Base-by-base conservation (phyloP, 2,329 filamentous ascomycete genomes). In the Fusarium phyllophilum region DNA sequence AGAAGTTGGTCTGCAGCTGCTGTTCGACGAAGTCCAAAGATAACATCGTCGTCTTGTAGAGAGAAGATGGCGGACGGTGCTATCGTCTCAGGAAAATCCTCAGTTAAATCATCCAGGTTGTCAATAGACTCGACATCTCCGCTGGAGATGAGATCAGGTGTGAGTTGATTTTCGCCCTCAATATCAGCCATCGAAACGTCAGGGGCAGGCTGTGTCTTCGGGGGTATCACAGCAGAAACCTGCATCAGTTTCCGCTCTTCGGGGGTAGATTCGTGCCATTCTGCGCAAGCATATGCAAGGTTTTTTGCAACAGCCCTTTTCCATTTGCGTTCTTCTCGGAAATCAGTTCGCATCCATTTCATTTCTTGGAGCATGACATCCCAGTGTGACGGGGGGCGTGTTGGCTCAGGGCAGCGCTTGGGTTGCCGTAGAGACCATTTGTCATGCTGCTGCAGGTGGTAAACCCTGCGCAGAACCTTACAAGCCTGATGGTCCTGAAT, bases 321-420 rank as follows among this genome's bases (percentile, higher is more conserved):
- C 95, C 95, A 97, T 81, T 97, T 97, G 45, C 94, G 87, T 81
- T 98, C 96, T 82, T 98, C 94, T 58, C 93, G 89, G 79, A 98
- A 98, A 82, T 99, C 96, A 4, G 95, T 98, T 57, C 95, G 90
- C 94, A 99, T 97, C 96, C 96, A 98, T 81, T 95, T 97, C 89
- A 96, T 94, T 84, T 99, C 95, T 75, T 95, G 89, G 38, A 99
- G 85, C 62, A 98, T 82, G 59, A 96, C 88, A 83, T 99, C 96
- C 89, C 92, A 94, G 76, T 98, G 96, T 5, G 92, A 91, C 2
- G 90, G 88, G 24, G 92, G 92, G 42, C 94, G 90, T 8, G 89
- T 87, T 9, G 96, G 95, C 81, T 99, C 96, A 4, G 91, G 88
- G 44, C 91, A 93, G 64, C 95, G 92, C 79, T 97, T 94, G 48